These are phyloP conservation scores for Nicotiana benthamiana DNA, from an alignment of 257 asterid genomes.

Conservation along the genomic window DNA sequence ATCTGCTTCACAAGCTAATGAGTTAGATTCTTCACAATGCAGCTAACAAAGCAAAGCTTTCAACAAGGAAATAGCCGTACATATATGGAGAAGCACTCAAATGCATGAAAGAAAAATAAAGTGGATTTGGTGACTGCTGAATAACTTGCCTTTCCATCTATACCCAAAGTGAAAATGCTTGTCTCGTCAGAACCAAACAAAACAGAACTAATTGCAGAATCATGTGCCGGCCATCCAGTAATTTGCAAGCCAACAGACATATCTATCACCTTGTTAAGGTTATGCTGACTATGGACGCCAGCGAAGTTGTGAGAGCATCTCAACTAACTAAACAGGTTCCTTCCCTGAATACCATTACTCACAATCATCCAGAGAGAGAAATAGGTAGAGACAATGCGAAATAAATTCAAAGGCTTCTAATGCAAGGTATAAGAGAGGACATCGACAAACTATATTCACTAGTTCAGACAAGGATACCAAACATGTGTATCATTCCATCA, in stretches of 20 bases:
- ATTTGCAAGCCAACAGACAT: constrained; percentile 96
- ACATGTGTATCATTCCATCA: constrained; percentile 98
- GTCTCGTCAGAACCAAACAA: constrained; percentile 90
- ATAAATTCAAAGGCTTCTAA: constrained; percentile 1
- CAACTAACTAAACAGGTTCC: not conserved
- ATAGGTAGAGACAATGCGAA: not conserved
- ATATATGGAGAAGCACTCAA: constrained; percentile 4
- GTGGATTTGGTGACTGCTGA: constrained; percentile 13
- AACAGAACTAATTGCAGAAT: constrained; percentile 81
- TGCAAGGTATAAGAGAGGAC: not conserved
- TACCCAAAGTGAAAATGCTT: constrained; percentile 87
- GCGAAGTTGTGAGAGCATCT: not conserved
- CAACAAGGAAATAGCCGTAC: not conserved
- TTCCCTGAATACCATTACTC: not conserved
- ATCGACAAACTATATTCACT: not conserved
- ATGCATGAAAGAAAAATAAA: constrained; percentile 6
- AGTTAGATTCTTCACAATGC: not conserved
- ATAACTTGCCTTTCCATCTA: constrained; percentile 81
- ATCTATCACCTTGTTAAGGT: constrained; percentile 58
- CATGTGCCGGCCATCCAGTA: constrained; percentile 99
- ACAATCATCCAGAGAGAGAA: not conserved
- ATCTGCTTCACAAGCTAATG: constrained; percentile 40
- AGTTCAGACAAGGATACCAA: constrained; percentile 65
- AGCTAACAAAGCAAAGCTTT: not conserved
- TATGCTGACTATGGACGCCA: not conserved